Evolutionary conservation across 2,329 filamentous ascomycete species (phyloP).

Genomic region (Fusarium citri): DNA sequence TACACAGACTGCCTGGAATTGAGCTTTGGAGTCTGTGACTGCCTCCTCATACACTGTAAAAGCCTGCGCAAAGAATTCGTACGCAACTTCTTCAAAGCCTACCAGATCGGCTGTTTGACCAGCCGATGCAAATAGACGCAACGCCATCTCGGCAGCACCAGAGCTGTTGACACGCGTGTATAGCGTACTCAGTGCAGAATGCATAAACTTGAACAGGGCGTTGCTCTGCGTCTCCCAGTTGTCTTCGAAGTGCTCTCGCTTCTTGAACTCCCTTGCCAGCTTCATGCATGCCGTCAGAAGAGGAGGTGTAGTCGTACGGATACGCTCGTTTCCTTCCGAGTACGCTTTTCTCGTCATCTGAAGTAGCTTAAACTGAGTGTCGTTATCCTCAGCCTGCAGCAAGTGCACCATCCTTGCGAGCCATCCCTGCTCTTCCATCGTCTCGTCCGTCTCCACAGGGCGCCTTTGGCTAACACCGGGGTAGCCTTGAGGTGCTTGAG

Average conservation of each 20-base stretch:
- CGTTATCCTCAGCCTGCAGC: slow-evolving; percentile 84
- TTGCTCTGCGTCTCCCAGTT: slow-evolving; percentile 75
- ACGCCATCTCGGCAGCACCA: slow-evolving; percentile 85
- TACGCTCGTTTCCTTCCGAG: slow-evolving; percentile 91
- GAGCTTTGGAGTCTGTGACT: slow-evolving; percentile 93
- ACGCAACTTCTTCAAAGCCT: slow-evolving; percentile 93
- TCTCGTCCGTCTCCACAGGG: slow-evolving; percentile 90
- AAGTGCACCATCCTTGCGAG: slow-evolving; percentile 92
- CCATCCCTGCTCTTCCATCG: slow-evolving; percentile 98
- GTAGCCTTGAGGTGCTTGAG: slow-evolving; percentile 85
- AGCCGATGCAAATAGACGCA: slow-evolving; percentile 90
- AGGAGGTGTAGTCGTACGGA: slow-evolving; percentile 94
- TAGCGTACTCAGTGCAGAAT: slow-evolving; percentile 85
- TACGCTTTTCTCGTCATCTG: slow-evolving; percentile 90
- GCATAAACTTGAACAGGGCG: slow-evolving; percentile 94
- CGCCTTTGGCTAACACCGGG: slow-evolving; percentile 83
- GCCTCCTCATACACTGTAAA: slow-evolving; percentile 98
- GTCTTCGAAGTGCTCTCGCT: slow-evolving; percentile 83
- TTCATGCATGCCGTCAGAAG: slow-evolving; percentile 91
- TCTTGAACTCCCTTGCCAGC: slow-evolving; percentile 87
- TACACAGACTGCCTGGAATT: slow-evolving; percentile 97
- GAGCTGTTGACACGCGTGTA: slow-evolving; percentile 84
- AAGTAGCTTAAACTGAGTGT: slow-evolving; percentile 92
- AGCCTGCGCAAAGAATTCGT: slow-evolving; percentile 98
- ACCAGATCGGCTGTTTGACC: slow-evolving; percentile 93